Base-by-base conservation (phyloP, 306 rosid genomes). In the Inga laurina region DNA sequence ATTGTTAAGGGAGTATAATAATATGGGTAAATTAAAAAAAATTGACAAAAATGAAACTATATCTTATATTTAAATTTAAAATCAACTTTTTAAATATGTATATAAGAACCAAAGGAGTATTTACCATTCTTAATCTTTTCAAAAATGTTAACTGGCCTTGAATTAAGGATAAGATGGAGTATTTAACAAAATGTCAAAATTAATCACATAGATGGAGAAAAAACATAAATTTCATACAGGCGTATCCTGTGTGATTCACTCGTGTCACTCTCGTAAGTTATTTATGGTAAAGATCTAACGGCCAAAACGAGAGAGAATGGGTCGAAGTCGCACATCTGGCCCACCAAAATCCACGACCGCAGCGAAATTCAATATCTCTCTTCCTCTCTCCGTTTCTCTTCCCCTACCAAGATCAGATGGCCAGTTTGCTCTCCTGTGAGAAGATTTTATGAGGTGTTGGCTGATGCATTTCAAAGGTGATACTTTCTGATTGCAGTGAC, bases 281-380 rank as follows among this genome's bases (percentile, higher is more conserved):
- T 61, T 24, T 22, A 24, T 9, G 14, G 4, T 8, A 2, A 9
- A 3, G 68, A 62, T 62, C 68, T 11, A 24, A 4, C 68, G 37
- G 12, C 35, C 37, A 22, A 1, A 24, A 30, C 5, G 21, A 19
- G 21, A 19, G 21, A 45, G 76, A 72, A 22, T 13, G 22, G 18
- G 22, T 72, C 22, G 67, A 35, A 21, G 7, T 72, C 41, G 34
- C 2, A 6, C 52, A 22, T 46, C 16, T 67, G 80, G 3, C 75
- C 80, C 85, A 67, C 78, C 39, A 79, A 64, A 84, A 68, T 51
- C 80, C 77, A 51, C 68, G 24, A 27, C 78, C 77, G 68, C 83
- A 82, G 69, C 86, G 74, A 70, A 48, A 51, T 54, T 52, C 68
- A 69, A 22, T n/a, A 22, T 22, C 65, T 59, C 13, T 3, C 14